phyloP scores from a whole-genome alignment of 371 early-diverging fungal genomes.

The Blyttiomyces sp. region DNA sequence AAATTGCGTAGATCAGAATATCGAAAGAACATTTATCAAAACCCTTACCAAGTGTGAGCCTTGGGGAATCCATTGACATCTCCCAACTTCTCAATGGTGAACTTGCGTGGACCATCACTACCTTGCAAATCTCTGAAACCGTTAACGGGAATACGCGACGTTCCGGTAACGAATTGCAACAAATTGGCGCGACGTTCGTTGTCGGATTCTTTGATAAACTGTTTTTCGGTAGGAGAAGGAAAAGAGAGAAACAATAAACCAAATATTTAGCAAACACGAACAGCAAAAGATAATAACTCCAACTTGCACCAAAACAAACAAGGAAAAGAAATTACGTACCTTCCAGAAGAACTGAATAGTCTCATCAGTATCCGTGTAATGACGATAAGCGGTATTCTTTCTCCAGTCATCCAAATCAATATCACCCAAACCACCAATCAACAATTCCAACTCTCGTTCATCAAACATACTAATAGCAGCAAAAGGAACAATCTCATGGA shows the following conservation, averaged over 20 bases:
- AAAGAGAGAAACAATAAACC: neutral
- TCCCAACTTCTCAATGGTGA: constrained; percentile 94
- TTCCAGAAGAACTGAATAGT: constrained; percentile 99
- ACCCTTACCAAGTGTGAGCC: constrained; percentile 95
- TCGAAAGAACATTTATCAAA: constrained; percentile 19
- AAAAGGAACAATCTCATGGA: constrained; percentile 92
- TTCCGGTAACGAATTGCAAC: constrained; percentile 97
- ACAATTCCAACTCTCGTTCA: constrained; percentile 95
- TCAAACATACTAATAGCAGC: constrained; percentile 94
- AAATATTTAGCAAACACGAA: neutral
- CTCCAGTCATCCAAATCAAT: constrained; percentile 99
- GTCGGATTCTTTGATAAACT: constrained; percentile 82
- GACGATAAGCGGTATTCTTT: constrained; percentile 95
- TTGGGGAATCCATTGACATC: constrained; percentile 83
- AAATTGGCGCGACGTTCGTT: constrained; percentile 91
- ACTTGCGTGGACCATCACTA: constrained; percentile 91
- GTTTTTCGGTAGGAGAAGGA: neutral
- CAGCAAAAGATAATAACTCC: neutral
- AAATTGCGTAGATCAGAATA: constrained; percentile 8
- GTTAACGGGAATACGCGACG: constrained; percentile 96
- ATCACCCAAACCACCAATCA: constrained; percentile 97
- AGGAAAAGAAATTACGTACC: constrained; percentile 45
- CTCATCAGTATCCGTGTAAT: constrained; percentile 93
- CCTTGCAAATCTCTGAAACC: constrained; percentile 98
- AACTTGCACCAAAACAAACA: no score